A percentile compares a stretch with the other conserved stretches of the same genome.
phyloP scores from a whole-genome alignment of 352 stramenopile genomes.

The Pythium scleroteichum region DNA sequence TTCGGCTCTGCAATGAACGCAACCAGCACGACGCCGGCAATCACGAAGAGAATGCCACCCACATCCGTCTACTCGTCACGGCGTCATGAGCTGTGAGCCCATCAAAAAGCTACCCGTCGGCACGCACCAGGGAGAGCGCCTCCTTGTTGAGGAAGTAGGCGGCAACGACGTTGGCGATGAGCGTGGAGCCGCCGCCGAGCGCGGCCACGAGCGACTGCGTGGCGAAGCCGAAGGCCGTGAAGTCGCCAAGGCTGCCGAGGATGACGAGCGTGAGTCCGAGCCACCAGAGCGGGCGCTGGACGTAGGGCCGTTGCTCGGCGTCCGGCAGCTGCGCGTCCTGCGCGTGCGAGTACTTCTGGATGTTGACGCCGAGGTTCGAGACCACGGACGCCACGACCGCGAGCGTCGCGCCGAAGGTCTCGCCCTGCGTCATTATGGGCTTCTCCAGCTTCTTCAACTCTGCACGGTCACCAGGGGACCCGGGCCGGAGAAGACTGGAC shows the following conservation, averaged over 20 bases:
- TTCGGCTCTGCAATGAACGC: constrained; percentile 85
- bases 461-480: background rate
- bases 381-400: constrained; percentile 79
- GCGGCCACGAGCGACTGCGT: constrained; percentile 89
- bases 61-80: constrained; percentile 66
- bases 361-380: constrained; percentile 90
- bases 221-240: constrained; percentile 88
- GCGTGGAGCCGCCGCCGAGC: constrained; percentile 80
- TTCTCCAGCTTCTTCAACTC: constrained; percentile 11
- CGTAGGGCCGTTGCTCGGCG: constrained; percentile 67
- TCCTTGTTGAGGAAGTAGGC: constrained; percentile 87
- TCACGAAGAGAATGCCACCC: constrained; percentile 83
- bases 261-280: constrained; percentile 77
- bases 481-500: background rate
- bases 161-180: constrained; percentile 88
- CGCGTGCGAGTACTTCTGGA: constrained; percentile 88
- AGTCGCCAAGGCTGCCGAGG: constrained; percentile 85
- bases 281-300: constrained; percentile 88
- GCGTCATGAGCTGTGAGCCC: too few species aligned
- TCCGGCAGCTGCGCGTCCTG: constrained; percentile 47
- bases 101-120: too few species aligned
- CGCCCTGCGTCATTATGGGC: constrained; percentile 66
- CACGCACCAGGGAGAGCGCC: constrained; percentile 58
- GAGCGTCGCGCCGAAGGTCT: constrained; percentile 81
- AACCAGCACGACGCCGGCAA: constrained; percentile 85